These are phyloP conservation scores for Colletotrichum spaethianum DNA, from an alignment of 2,329 filamentous ascomycete species.

Conservation along the genomic window DNA sequence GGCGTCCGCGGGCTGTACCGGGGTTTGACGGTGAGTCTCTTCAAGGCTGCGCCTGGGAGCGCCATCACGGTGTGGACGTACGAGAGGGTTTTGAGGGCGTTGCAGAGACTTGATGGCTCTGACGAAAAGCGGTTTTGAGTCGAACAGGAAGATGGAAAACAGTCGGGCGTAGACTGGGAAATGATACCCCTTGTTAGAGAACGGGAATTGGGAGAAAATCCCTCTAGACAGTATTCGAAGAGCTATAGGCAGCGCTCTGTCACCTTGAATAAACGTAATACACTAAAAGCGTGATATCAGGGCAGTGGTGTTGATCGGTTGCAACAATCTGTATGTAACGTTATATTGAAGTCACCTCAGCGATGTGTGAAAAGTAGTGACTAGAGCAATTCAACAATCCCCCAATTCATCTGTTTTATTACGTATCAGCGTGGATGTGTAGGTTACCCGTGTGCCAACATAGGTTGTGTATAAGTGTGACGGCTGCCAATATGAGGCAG, in stretches of 20 bases:
- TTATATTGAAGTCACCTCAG: neutral
- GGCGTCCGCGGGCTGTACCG: constrained; percentile 87
- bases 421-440: neutral
- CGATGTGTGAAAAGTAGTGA: neutral
- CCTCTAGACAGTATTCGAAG: neutral
- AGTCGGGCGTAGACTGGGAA: constrained; percentile 41
- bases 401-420: neutral
- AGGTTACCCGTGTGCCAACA: too few relatives aligned
- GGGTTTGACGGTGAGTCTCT: constrained; percentile 87
- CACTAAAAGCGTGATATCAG: too few relatives aligned
- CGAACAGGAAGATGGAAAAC: neutral
- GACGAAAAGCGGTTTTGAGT: constrained; percentile 23
- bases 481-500: too few relatives aligned
- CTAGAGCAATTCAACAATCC: too few relatives aligned
- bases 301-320: too few relatives aligned
- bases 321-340: neutral
- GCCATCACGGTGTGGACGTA: constrained; percentile 97
- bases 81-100: constrained; percentile 77
- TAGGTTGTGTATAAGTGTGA: too few relatives aligned
- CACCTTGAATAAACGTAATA: neutral
- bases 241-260: neutral
- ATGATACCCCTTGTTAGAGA: constrained; percentile 25
- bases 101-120: constrained; percentile 60
- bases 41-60: constrained; percentile 95
- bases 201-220: neutral